Conservation (phyloP, 2,329 filamentous ascomycete species). For the Penicillium sp. region DNA sequence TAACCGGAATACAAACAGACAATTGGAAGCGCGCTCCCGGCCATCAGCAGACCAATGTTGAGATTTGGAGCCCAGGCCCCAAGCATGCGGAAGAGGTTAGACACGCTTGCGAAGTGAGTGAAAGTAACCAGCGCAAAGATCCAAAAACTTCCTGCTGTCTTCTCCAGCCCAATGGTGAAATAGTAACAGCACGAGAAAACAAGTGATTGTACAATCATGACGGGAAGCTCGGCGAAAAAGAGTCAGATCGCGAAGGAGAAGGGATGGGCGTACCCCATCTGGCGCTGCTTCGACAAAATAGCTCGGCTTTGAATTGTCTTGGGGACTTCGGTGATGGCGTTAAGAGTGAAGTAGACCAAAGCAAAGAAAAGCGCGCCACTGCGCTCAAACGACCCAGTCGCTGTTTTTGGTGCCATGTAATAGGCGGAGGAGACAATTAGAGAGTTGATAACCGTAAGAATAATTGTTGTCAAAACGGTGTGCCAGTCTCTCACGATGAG, state of each 20-base stretch:
- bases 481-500: no score
- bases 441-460: not conserved
- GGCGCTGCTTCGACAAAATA: not conserved
- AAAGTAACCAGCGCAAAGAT: not conserved
- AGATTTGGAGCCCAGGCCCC: constrained; percentile 2
- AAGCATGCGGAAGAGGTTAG: constrained; percentile 1
- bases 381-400: constrained; percentile 1
- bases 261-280: not conserved
- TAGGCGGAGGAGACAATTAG: not conserved
- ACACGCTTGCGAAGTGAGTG: not conserved
- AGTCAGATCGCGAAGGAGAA: not conserved
- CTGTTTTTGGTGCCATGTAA: constrained; percentile 1
- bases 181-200: constrained; percentile 3
- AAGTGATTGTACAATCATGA: not conserved
- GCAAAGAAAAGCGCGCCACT: constrained; percentile 1
- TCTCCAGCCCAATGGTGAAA: not conserved
- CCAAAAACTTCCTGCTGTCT: not conserved
- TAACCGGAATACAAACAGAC: not conserved
- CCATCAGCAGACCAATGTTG: not conserved
- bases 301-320: not conserved
- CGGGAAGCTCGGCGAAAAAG: not conserved
- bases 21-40: not conserved
- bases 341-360: not conserved
- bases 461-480: not conserved
- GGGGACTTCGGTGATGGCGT: not conserved